Evolutionary conservation across 495 filamentous ascomycete genomes (phyloP).

Genomic region (Penicillium paradoxum): DNA sequence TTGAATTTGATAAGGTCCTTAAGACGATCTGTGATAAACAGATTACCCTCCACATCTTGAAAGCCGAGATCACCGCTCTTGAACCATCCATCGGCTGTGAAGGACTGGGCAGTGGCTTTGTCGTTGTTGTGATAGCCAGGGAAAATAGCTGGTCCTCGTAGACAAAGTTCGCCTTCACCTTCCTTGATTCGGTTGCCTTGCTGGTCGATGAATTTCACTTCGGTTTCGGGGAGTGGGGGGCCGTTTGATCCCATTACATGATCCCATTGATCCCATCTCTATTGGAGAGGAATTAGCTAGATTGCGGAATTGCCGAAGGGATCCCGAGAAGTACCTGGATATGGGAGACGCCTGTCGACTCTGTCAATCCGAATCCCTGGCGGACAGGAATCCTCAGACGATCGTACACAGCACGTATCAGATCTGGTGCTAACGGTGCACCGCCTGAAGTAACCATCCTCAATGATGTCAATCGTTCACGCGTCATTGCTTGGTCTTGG

Average conservation of each 20-base stretch:
- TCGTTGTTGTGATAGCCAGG: slow-evolving; percentile 48
- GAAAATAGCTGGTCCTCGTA: slow-evolving; percentile 56
- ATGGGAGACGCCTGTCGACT: slow-evolving; percentile 31
- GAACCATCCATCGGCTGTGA: slow-evolving; percentile 51
- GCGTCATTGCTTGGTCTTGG: slow-evolving; percentile 60
- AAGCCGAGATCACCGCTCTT: slow-evolving; percentile 55
- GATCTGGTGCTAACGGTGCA: slow-evolving; percentile 69
- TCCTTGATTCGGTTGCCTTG: slow-evolving; percentile 34
- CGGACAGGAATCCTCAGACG: slow-evolving; percentile 60
- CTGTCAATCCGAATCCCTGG: slow-evolving; percentile 74
- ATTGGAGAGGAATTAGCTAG: background rate
- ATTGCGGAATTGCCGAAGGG: too few relatives aligned
- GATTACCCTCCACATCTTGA: slow-evolving; percentile 40
- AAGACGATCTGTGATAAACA: slow-evolving; percentile 53
- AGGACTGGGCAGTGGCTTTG: slow-evolving; percentile 42
- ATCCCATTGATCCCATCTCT: background rate
- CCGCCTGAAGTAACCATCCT: slow-evolving; percentile 76
- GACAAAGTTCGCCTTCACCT: slow-evolving; percentile 52
- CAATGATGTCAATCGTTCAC: slow-evolving; percentile 66
- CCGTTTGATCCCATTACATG: slow-evolving; percentile 34
- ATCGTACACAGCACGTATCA: slow-evolving; percentile 64
- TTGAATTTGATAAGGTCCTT: slow-evolving; percentile 48
- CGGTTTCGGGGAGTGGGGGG: slow-evolving; percentile 64
- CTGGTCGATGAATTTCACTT: slow-evolving; percentile 59
- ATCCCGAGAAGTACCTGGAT: background rate